Evolutionary conservation across 176 grass and related monocot genomes (phyloP).

Genomic region (Phyllostachys edulis): DNA sequence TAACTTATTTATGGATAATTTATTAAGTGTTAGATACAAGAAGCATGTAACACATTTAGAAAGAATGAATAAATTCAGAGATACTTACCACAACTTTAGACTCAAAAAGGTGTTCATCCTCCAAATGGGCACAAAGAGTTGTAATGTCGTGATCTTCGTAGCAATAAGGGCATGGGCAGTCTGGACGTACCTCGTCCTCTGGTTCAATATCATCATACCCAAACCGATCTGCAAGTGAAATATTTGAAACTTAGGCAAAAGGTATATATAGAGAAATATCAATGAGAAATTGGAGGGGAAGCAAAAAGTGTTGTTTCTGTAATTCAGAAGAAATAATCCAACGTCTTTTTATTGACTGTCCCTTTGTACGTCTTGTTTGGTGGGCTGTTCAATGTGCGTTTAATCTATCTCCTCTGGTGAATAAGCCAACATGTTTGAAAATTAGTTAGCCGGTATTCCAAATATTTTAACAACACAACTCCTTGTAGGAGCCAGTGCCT

Average conservation of each 20-base stretch:
- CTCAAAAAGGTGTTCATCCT: conserved; percentile 72
- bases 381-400: no score
- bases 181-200: conserved; percentile 58
- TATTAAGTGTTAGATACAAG: not conserved
- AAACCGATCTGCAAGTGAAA: conserved; percentile 38
- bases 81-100: conserved; percentile 62
- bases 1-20: not conserved
- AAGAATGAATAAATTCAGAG: not conserved
- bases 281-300: no score
- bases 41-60: not conserved
- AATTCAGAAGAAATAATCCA: no score
- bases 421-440: no score
- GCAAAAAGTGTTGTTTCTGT: no score
- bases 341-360: no score
- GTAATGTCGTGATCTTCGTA: conserved; percentile 74
- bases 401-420: no score
- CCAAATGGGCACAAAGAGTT: conserved; percentile 69
- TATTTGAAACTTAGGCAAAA: conserved; percentile 11
- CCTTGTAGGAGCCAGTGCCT: no score
- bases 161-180: conserved; percentile 78
- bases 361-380: no score
- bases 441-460: no score
- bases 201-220: conserved; percentile 66
- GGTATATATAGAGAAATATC: not conserved
- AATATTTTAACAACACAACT: no score